These are phyloP conservation scores for Trametes sp. DNA, from an alignment of 1,284 basidiomycete species.

Conservation along the genomic window DNA sequence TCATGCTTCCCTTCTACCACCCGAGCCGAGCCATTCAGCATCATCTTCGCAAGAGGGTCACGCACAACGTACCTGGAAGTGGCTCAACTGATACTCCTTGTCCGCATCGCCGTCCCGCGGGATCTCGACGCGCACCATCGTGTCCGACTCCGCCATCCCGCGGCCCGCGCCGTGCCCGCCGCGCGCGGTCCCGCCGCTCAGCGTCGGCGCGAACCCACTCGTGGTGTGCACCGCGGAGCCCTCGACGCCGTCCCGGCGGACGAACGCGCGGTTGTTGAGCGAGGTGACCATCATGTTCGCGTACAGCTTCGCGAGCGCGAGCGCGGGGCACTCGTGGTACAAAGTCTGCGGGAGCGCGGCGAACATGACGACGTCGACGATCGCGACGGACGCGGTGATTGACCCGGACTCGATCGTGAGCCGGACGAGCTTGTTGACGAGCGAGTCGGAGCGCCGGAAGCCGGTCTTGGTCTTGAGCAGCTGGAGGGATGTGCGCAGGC, in stretches of 20 bases:
- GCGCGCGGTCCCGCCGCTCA: neutral
- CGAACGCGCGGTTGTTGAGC: constrained; percentile 24
- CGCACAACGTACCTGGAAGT: neutral
- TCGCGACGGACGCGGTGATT: constrained; percentile 12
- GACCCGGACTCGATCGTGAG: constrained; percentile 32
- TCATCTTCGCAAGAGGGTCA: neutral
- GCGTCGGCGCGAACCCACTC: neutral
- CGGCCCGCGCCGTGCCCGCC: neutral
- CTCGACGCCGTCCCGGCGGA: neutral
- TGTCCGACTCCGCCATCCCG: neutral
- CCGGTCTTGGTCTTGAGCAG: constrained; percentile 22
- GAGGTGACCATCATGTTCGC: constrained; percentile 20
- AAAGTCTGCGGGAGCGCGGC: neutral
- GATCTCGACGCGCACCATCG: neutral
- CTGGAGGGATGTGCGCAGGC: constrained; percentile 3
- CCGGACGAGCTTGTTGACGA: constrained; percentile 28
- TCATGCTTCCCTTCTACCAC: neutral
- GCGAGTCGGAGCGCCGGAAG: constrained; percentile 18
- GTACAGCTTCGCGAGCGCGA: constrained; percentile 25
- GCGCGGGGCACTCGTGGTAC: constrained; percentile 10
- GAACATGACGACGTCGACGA: constrained; percentile 14
- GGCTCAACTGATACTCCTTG: neutral
- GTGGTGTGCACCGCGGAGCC: neutral
- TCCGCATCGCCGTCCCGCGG: neutral
- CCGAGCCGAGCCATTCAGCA: neutral